A percentile compares a stretch with the other conserved stretches of the same genome.
Conservation (phyloP, 2,329 filamentous ascomycete species). For the Calycina marina region DNA sequence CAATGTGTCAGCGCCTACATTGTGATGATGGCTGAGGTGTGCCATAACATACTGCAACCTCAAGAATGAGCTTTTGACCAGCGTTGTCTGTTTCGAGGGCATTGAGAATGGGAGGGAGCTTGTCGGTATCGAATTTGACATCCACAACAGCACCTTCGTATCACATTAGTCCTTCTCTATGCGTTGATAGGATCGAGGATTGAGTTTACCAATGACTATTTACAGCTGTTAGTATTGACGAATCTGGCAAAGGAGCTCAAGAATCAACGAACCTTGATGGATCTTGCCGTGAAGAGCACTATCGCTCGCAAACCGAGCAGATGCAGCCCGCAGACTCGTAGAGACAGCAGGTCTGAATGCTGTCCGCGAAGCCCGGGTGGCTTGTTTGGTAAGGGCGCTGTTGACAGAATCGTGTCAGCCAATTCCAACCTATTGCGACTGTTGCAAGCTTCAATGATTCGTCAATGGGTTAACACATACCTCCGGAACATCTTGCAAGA, state of each 20-base stretch:
- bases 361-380: constrained; percentile 43
- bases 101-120: constrained; percentile 95
- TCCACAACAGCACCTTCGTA: no score
- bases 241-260: no score
- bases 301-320: constrained; percentile 35
- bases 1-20: no score
- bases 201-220: no score
- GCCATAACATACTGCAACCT: constrained; percentile 70
- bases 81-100: constrained; percentile 84
- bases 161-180: no score
- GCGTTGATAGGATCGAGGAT: constrained; percentile 3
- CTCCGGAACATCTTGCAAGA: constrained; percentile 73
- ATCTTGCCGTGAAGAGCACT: constrained; percentile 51
- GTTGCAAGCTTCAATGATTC: constrained; percentile 7
- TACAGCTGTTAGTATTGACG: no score
- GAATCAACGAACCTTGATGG: constrained; percentile 70
- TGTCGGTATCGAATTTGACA: constrained; percentile 95
- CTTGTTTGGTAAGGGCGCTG: constrained; percentile 54
- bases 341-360: constrained; percentile 41
- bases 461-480: constrained; percentile 35
- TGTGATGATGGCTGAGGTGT: no score
- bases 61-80: constrained; percentile 86
- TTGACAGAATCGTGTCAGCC: constrained; percentile 28
- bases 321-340: constrained; percentile 40
- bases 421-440: constrained; percentile 27